phyloP scores from a whole-genome alignment of 2,329 filamentous ascomycete species.

The Xylaria sp. region DNA sequence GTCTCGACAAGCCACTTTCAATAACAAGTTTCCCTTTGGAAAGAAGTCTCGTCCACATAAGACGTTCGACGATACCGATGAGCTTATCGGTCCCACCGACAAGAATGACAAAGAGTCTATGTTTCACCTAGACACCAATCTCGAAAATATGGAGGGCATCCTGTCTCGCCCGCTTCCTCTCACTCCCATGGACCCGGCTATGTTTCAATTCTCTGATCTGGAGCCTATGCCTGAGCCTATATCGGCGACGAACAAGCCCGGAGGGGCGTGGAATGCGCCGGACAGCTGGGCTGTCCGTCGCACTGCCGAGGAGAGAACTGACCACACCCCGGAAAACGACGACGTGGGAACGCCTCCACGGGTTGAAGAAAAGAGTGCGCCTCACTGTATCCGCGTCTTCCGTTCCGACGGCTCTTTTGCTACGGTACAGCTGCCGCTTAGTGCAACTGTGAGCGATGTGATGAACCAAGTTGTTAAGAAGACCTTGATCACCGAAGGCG shows the following conservation, averaged over 20 bases:
- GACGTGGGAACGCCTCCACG: conserved; percentile 74
- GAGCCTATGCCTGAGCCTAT: conserved; percentile 44
- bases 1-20: conserved; percentile 64
- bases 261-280: conserved; percentile 86
- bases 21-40: conserved; percentile 72
- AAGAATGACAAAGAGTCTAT: conserved; percentile 69
- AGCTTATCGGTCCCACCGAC: conserved; percentile 70
- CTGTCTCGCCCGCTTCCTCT: conserved; percentile 76
- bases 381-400: conserved; percentile 96
- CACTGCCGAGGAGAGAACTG: conserved; percentile 71
- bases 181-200: conserved; percentile 74
- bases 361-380: conserved; percentile 77
- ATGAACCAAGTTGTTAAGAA: conserved; percentile 93
- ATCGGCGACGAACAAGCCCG: conserved; percentile 49
- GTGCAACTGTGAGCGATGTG: conserved; percentile 86
- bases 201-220: conserved; percentile 50
- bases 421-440: conserved; percentile 85
- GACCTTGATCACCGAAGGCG: conserved; percentile 87
- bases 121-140: conserved; percentile 86
- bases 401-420: conserved; percentile 93
- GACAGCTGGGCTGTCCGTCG: conserved; percentile 96
- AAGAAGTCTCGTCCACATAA: conserved; percentile 64
- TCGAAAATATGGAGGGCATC: conserved; percentile 92
- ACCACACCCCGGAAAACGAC: conserved; percentile 70
- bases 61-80: conserved; percentile 65